Base-by-base conservation (phyloP, 768 basidiomycete genomes). In the Lyophyllum atratum region DNA sequence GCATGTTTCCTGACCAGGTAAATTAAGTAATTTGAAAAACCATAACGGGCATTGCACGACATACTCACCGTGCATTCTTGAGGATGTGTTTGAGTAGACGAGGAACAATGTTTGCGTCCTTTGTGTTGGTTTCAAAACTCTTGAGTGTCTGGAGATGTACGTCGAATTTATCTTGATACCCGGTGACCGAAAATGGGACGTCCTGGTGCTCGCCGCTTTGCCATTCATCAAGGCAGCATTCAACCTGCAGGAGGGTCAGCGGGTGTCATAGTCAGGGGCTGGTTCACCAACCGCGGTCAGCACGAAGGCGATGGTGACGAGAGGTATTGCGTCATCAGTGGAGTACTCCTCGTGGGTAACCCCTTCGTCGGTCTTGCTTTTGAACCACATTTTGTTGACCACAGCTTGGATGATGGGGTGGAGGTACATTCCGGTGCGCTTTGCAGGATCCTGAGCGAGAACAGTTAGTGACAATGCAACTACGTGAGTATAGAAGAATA, bases 361-460 rank as follows among this genome's bases (percentile, higher is more conserved):
- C 7, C 55, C 55, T 11, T 56, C 49, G 44, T 50, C 40, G 28
- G 25, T 26, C 28, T 45, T 50, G 43, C 44, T 43, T 33, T 56
- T 50, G 49, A 56, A 56, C 55, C 55, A 56, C 48, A 56, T 50
- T 15, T 42, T 51, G 55, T 56, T 51, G 24, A 45, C 42, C 8
- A 33, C 8, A 14, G 17, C 34, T 24, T 56, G 55, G 24, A 56
- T 56, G 40, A 51, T 51, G 19, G 37, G 48, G 29, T 56, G 55
- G 21, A n/a, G 24, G 43, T 57, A 57, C 9, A 57, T 57, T n/a
- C 49, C 49, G 33, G 39, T 57, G 34, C 56, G 43, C 17, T 26
- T 15, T 4, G 12, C 21, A 15, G 24, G 11, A 14, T 46, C 25
- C 45, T 46, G 37, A 39, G 29, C 24, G 15, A 9, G 15, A 8